Evolutionary conservation across 2,329 filamentous ascomycete species (phyloP).

Genomic region (Pseudocercospora fijiensis): DNA sequence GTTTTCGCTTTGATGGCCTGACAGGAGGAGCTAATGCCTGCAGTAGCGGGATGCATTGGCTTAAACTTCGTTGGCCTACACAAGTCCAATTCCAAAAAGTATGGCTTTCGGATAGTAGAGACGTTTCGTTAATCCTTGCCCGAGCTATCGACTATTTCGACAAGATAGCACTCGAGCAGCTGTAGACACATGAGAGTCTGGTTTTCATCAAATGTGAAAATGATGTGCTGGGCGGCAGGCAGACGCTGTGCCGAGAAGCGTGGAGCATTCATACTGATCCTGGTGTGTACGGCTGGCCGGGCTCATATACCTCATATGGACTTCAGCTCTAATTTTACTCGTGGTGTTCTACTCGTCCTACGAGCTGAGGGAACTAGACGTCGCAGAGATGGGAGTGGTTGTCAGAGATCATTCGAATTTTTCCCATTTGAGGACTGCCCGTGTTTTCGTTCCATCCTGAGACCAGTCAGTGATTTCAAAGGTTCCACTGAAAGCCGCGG

Average conservation of each 20-base stretch:
- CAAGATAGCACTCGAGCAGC: background rate
- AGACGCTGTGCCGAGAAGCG: too few species aligned
- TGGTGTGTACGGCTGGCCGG: background rate
- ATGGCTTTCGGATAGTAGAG: too few species aligned
- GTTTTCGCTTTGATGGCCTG: background rate
- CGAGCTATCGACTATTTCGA: background rate
- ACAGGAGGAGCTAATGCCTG: too few species aligned
- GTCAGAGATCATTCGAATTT: slow-evolving; percentile 25
- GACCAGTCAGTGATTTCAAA: background rate
- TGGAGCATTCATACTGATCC: background rate
- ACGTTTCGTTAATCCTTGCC: background rate
- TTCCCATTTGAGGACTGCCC: slow-evolving; percentile 32
- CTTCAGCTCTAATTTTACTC: background rate
- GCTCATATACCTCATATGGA: background rate
- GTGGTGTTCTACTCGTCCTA: background rate
- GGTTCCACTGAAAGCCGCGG: background rate
- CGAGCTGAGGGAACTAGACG: background rate
- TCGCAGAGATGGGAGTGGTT: background rate
- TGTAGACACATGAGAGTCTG: background rate
- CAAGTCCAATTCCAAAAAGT: too few species aligned
- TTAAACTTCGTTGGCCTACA: too few species aligned
- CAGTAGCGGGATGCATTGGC: too few species aligned
- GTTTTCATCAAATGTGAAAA: background rate
- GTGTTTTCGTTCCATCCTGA: slow-evolving; percentile 26
- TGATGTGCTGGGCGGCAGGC: too few species aligned